Evolutionary conservation across 2,329 filamentous ascomycete species (phyloP), one percentile per base, ranked within the genome.

Genomic region (Colletotrichum acutatum): DNA sequence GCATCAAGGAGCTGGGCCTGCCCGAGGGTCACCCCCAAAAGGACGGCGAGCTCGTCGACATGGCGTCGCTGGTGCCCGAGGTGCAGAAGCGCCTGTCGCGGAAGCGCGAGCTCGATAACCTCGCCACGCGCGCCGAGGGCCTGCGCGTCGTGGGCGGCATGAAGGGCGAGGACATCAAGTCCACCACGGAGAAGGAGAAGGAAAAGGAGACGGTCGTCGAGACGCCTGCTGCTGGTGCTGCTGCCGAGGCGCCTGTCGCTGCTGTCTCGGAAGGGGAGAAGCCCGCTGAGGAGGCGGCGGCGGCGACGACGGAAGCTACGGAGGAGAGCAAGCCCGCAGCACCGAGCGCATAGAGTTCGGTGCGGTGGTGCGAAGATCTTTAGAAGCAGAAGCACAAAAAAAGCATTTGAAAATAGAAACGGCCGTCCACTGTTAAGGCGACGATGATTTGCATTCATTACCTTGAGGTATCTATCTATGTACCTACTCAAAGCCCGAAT

Each of bases 1-100:
- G 93, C 84, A 89, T 98, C 81, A 98, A 98, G 90, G 91, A 86
- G 88, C 83, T 88, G 82, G 86, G 95, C 58, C 86, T 97, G 68
- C 88, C 89, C 4, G 92, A 97, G 53, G 94, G 91, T 30, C 94
- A 98, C 86, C 92, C 95, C 0, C 94, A 98, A 82, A 98, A 98
- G 86, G 94, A 97, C 72, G 96, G 95, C 62, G 88, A 95, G 54
- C 84, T 95, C 69, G 90, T 98, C 26, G 86, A 91, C 66, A 86
- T 93, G 75, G 83, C 83, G 37, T 86, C 91, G 68, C 83, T 95
- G 79, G 89, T 91, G 3, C 81, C 84, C 14, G 92, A 94, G 82
- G 86, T 95, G 54, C 90, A 88, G 81, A 77, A 74, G 74, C 79
- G 84, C 19, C 80, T 86, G 62, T 79, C 81, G 69, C 81, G 84